Base-by-base conservation (phyloP, 1,284 basidiomycete genomes). In the Coniferiporia weirii region DNA sequence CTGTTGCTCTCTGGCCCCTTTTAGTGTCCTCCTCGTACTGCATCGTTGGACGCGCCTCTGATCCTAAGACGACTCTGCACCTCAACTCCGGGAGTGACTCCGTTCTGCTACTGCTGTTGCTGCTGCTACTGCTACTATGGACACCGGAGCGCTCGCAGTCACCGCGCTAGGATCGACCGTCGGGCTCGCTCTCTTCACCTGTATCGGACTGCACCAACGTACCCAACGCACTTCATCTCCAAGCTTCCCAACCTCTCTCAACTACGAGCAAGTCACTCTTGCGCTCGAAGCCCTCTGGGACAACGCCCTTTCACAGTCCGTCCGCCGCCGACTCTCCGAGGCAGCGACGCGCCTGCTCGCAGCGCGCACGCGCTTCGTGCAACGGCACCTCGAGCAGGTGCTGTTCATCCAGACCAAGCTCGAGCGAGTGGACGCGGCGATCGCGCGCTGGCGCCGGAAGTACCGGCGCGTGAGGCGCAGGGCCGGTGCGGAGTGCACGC, bases 91-190 rank as follows among this genome's bases (percentile, higher is more conserved):
- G n/a, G 40, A 3, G 12, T 43, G 7, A 13, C 40, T 13, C 10
- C 2, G 7, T 8, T 12, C 40, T 7, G n/a, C n/a, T n/a, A 43
- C 40, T 43, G 10, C 12, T n/a, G 7, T 7, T 13, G n/a, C 27
- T 27, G 3, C 36, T 12, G 10, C 12, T n/a, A 43, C 40, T 13
- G n/a, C 27, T 27, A 9, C 36, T 12, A 56, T 56, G 54, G 27
- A 47, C 32, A 20, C 45, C 8, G 19, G 32, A 3, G 8, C 46
- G 12, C 34, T 56, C 46, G 19, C 45, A 15, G 10, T 48, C 19
- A 38, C 45, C 19, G 35, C 45, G 12, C 43, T 54, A 17, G 53
- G 53, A 22, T 56, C 54, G 7, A 56, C 54, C 4, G 3, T 56
- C 34, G 54, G 54, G 8, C 17, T 56, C 27, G 46, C 36, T 15